Evolutionary conservation across 2,329 filamentous ascomycete species (phyloP), one percentile per base, ranked within the genome.

Genomic region (Ilyonectria robusta): DNA sequence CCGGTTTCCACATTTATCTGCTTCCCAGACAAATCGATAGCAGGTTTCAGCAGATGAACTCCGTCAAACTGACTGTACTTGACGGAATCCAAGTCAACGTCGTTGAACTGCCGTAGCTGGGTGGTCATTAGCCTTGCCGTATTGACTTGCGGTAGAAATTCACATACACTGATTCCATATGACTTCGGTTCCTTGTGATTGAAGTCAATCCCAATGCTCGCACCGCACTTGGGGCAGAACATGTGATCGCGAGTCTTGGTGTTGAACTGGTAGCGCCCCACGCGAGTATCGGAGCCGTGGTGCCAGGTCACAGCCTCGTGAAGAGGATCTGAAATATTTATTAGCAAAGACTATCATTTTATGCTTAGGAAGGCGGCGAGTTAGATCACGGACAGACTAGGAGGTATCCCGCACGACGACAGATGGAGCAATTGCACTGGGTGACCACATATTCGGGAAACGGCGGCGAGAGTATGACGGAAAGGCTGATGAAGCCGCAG

Each of bases 371-470:
- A 6, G n/a, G 35, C n/a, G 4, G 11, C n/a, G 40, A 19, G 1
- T 9, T 10, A 37, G 11, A 17, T 44, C 19, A 46, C 67, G 46
- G 50, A 84, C 83, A 86, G 48, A 87, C 79, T 31, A 88, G 79
- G 26, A 88, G 78, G 65, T 87, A 87, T 0, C 86, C 87, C 40
- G 84, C 81, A n/a, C 84, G 81, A 1, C 78, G 75, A 72, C 86
- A 88, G 64, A 84, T 84, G 40, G 86, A 88, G 76, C 87, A 89
- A 72, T 84, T 86, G 80, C 87, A 89, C 21, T 82, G 74, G n/a
- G 84, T 53, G 4, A 87, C 81, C 65, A 80, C 77, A 68, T 84
- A 79, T 69, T 84, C 77, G 4, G 82, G 79, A 31, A 88, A 78
- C 29, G 85, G 82, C 26, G 86, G 85, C 33, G 83, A 84, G 50